Evolutionary conservation across 225 moss, liverwort and hornwort genomes (phyloP), one percentile per base, ranked within the genome.

Genomic region (Straminergon stramineum): DNA sequence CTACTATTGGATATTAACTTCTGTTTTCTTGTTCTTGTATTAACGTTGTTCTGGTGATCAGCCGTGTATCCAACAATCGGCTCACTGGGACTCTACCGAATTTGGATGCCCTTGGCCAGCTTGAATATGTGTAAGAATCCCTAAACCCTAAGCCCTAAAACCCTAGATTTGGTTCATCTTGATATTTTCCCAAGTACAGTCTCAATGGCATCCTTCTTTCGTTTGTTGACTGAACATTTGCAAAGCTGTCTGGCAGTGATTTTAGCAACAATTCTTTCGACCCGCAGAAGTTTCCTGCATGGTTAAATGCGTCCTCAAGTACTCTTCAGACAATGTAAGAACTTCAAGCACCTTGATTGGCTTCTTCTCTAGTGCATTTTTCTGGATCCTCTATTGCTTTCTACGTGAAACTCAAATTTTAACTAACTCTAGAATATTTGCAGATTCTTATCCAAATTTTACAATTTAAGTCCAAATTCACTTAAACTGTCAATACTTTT

Each of bases 61-160:
- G 95, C 16, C 90, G 89, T 41, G 82, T 95, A 51, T 75, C 83
- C 65, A 91, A 93, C 83, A 96, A 96, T 87, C 28, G 24, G 13
- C 93, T 96, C 74, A 84, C 83, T 17, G 94, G 94, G 85, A 28
- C 62, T 26, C 53, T 96, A 41, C 95, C 96, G 57, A 84, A 93
- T 83, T 91, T 96, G 31, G 85, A 86, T 68, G 81, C 84, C 65
- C 90, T 96, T 23, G 22, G 71, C 37, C 37, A 48, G 66, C 96
- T 96, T 73, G 61, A 92, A 88, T 84, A 91, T 78, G 86, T 90
- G 92, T 92, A 92, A 86, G 86, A 53, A 63, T 52, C 41, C 5
- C 64, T 82, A 32, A 61, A 31, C 17, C 58, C 69, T 69, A 55
- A 39, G 5, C 53, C 37, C 22, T 23, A 8, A 16, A 62, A 27